phyloP scores from a whole-genome alignment of 2,329 filamentous ascomycete species.

The Rhinocladiella mackenziei region DNA sequence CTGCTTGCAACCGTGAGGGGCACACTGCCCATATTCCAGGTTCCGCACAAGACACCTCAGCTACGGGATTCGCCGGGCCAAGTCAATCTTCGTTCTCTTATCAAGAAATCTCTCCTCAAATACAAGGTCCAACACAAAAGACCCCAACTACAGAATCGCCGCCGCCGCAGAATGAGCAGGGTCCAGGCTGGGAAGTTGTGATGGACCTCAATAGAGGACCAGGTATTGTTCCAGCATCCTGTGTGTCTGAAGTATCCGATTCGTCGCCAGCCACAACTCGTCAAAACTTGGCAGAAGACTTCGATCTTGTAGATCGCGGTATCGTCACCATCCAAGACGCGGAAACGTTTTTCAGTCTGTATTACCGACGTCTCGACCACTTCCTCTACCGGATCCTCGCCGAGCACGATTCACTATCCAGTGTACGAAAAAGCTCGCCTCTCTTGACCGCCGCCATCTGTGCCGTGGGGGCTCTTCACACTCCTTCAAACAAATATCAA shows the following conservation, averaged over 20 bases:
- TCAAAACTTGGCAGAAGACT: constrained; percentile 23
- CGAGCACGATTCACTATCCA: constrained; percentile 49
- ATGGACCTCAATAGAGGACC: constrained; percentile 40
- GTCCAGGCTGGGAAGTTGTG: constrained; percentile 36
- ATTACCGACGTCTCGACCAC: constrained; percentile 50
- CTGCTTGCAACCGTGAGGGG: no score
- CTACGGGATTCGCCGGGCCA: no score
- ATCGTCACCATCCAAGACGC: constrained; percentile 47
- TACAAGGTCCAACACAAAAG: neutral
- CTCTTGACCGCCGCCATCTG: constrained; percentile 54
- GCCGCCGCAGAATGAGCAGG: constrained; percentile 28
- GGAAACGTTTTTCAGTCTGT: constrained; percentile 51
- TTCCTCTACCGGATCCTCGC: constrained; percentile 54
- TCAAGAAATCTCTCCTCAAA: neutral
- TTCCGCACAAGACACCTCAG: no score
- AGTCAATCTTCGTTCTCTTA: no score
- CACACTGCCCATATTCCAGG: no score
- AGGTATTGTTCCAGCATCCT: constrained; percentile 47
- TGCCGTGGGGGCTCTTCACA: constrained; percentile 56
- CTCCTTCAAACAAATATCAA: constrained; percentile 51
- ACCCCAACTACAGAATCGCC: constrained; percentile 6
- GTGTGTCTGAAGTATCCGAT: constrained; percentile 51
- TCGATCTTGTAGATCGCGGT: constrained; percentile 51
- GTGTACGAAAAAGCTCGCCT: constrained; percentile 52
- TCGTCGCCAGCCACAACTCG: constrained; percentile 39